Base-by-base conservation (phyloP, 2,329 filamentous ascomycete genomes). In the Alternaria sp. region DNA sequence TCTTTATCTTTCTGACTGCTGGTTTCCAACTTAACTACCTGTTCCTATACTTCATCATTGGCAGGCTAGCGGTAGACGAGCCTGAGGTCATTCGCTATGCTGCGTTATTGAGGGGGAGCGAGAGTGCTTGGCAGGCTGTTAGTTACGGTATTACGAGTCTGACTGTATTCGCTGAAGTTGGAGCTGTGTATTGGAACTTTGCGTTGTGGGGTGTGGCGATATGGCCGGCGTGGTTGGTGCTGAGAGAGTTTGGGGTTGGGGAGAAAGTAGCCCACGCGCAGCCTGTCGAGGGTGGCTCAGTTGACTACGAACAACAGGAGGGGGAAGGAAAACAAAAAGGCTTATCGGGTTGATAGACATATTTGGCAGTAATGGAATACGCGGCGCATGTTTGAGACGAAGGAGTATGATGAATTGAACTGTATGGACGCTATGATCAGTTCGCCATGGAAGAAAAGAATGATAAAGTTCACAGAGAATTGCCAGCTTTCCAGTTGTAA, bases 1-100 rank as follows among this genome's bases (percentile, higher is more conserved):
- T 92, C 17, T 93, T 90, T 75, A 72, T 93, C 6, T 87, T 93
- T 69, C 84, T 91, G 68, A 88, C 88, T 0, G 79, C 87, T 11
- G 87, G 89, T 0, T 93, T 93, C 69, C 90, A 93, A 78, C 68
- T 92, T 8, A 93, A 93, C 75, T 93, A 93, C 74, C 83, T 92
- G 67, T 92, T 89, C 74, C 78, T 92, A 83, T 92, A 92, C 80
- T 93, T 93, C 71, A 82, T 93, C 62, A 86, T 93, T 10, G 85
- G 87, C 5, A 89, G 91, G 68, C 75, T 93, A 3, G 89, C 91
- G 1, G 77, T 82, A 5, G 82, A 84, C 6, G 84, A 91, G 54
- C 83, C 85, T 23, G 88, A 93, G 68, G 85, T 92, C 2, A 86
- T 93, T 46, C 86, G 90, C 1, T 89, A 90, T 70, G 86, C 90